A percentile compares a stretch with the other conserved stretches of the same genome.
phyloP scores from a whole-genome alignment of 2,329 filamentous ascomycete genomes.

The Scorias spongiosa region DNA sequence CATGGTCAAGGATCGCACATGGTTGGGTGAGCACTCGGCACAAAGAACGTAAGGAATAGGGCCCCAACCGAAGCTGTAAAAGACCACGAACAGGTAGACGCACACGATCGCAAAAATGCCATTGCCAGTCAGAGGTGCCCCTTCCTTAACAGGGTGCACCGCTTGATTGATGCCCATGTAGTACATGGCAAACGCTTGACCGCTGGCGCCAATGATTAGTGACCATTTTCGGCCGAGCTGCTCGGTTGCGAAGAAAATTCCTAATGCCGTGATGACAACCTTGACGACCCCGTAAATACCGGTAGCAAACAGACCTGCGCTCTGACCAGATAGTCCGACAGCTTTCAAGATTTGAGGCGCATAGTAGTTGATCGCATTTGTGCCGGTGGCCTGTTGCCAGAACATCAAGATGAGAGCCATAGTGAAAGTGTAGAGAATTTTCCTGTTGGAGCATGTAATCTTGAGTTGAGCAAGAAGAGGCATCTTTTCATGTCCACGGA shows the following conservation, averaged over 20 bases:
- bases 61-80: conserved; percentile 6
- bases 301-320: conserved; percentile 10
- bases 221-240: conserved; percentile 7
- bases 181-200: conserved; percentile 7
- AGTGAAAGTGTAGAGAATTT: conserved; percentile 1
- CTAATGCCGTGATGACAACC: conserved; percentile 8
- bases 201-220: conserved; percentile 6
- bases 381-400: conserved; percentile 5
- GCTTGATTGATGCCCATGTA: conserved; percentile 3
- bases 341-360: conserved; percentile 9
- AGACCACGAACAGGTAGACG: conserved; percentile 8
- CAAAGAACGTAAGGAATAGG: conserved; percentile 6
- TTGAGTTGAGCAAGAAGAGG: conserved; percentile 51
- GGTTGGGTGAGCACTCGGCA: conserved; percentile 3
- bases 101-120: conserved; percentile 6
- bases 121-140: not conserved
- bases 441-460: conserved; percentile 3
- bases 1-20: conserved; percentile 4
- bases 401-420: conserved; percentile 8
- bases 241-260: conserved; percentile 8
- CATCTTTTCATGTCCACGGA: conserved; percentile 54
- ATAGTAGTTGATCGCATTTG: conserved; percentile 12
- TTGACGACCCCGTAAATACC: conserved; percentile 13
- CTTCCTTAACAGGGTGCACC: not conserved
- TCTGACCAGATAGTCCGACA: conserved; percentile 9